Evolutionary conservation across 805 yeast genomes (phyloP), one percentile per base, ranked within the genome.

Genomic region (Cyberlindnera veronae): DNA sequence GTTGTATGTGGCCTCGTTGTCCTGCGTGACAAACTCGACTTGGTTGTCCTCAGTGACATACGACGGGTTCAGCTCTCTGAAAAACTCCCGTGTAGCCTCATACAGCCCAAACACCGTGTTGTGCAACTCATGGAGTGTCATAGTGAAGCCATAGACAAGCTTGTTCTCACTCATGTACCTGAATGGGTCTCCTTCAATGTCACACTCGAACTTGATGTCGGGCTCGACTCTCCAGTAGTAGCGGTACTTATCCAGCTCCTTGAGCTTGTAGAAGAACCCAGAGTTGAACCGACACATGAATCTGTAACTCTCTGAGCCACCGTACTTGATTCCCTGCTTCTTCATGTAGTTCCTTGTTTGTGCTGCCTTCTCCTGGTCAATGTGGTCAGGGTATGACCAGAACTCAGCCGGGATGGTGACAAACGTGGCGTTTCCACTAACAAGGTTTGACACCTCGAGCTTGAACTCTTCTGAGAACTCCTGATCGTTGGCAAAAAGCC

Each of bases 211-310:
- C 34, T 69, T 64, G 36, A 80, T 76, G 36, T 79, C 81, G 11
- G 89, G 88, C 61, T 83, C 91, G 30, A 84, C 81, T 44, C 91
- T 68, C 91, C 90, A 83, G 57, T 78, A 82, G 57, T 78, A 85
- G 32, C 72, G 76, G 60, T 81, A 81, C n/a, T 71, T 67, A 37
- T 64, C 58, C 59, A 86, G 59, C 35, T 79, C 63, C 36, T 73
- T 72, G 55, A 82, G 83, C 38, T 74, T 64, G 61, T 72, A 81
- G 61, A 85, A 82, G 50, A 80, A 82, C 2, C 72, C 72, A 13
- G 69, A 63, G 43, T 66, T 66, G 42, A 58, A 67, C 32, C 72
- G 64, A 43, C 72, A 45, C 95, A 85, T 85, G 57, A 81, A 83
- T 47, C 91, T 68, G 57, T 85, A 85, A 14, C 78, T 66, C 39